Percentiles rank a stretch among this genome's conserved stretches.
These are phyloP conservation scores for Allium sativum DNA, from an alignment of 106 monocot genomes.

Conservation along the genomic window DNA sequence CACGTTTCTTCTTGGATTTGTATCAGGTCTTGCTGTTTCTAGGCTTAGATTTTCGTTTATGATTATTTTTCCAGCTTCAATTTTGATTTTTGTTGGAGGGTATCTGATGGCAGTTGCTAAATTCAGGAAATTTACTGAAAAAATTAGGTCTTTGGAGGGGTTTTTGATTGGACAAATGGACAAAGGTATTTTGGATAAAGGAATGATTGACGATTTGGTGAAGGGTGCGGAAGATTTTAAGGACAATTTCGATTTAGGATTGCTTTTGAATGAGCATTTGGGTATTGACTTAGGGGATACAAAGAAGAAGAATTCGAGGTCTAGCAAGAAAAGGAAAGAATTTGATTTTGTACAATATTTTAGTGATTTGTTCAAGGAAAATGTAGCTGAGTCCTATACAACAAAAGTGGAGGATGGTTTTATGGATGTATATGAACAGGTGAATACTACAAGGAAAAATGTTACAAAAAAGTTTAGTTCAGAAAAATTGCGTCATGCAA, in stretches of 20 bases:
- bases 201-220: conserved; percentile 23
- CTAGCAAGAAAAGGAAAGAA: conserved; percentile 31
- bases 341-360: conserved; percentile 42
- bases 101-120: conserved; percentile 20
- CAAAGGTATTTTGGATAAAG: conserved; percentile 14
- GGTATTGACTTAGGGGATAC: conserved; percentile 11
- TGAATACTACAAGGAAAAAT: conserved; percentile 6
- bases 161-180: conserved; percentile 28
- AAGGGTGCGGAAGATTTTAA: conserved; percentile 29
- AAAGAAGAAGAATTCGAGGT: conserved; percentile 24
- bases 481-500: conserved; percentile 4
- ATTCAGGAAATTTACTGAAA: conserved; percentile 15
- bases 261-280: conserved; percentile 4
- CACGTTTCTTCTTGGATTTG: conserved; percentile 40
- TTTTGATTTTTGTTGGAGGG: conserved; percentile 39
- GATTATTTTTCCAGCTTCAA: conserved; percentile 26
- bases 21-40: conserved; percentile 49
- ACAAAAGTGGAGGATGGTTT: conserved; percentile 22
- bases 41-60: conserved; percentile 46
- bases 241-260: conserved; percentile 5
- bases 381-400: conserved; percentile 10
- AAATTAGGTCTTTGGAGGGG: conserved; percentile 18
- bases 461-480: neutral
- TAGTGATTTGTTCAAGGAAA: conserved; percentile 32
- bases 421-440: conserved; percentile 19